Conservation (phyloP, 331 rosid genomes). For the Rosa hybrid region DNA sequence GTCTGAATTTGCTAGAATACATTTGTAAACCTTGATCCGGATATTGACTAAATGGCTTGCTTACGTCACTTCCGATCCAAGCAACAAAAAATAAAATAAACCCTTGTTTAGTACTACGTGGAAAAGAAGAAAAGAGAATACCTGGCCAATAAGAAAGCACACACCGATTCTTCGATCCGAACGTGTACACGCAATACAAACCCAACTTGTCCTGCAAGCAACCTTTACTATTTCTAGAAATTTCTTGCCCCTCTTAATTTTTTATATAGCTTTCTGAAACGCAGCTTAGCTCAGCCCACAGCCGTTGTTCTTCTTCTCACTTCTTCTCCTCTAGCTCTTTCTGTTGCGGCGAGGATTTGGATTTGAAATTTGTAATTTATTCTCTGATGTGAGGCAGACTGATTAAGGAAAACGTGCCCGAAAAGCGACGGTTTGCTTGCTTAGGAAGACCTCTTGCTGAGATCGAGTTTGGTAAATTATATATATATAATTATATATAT, state of each 20-base stretch:
- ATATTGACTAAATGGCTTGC: too few species aligned
- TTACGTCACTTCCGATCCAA: too few species aligned
- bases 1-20: too few species aligned
- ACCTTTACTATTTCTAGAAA: slow-evolving; percentile 50
- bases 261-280: slow-evolving; percentile 21
- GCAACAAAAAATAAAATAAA: not conserved
- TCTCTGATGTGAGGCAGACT: not conserved
- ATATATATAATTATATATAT: not conserved
- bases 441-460: not conserved
- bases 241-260: slow-evolving; percentile 27
- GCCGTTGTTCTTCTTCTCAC: slow-evolving; percentile 13
- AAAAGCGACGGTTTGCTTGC: not conserved
- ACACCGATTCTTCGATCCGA: slow-evolving; percentile 32
- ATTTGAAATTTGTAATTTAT: too few species aligned
- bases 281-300: not conserved
- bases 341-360: slow-evolving; percentile 16
- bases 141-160: not conserved
- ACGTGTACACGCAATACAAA: slow-evolving; percentile 49
- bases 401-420: not conserved
- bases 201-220: slow-evolving; percentile 66
- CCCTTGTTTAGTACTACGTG: slow-evolving; percentile 1
- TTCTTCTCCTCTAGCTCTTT: slow-evolving; percentile 13
- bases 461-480: not conserved
- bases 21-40: fast-evolving
- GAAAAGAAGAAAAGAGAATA: not conserved